Evolutionary conservation across 1,284 basidiomycete species (phyloP).

Genomic region (Irpex lacteus): DNA sequence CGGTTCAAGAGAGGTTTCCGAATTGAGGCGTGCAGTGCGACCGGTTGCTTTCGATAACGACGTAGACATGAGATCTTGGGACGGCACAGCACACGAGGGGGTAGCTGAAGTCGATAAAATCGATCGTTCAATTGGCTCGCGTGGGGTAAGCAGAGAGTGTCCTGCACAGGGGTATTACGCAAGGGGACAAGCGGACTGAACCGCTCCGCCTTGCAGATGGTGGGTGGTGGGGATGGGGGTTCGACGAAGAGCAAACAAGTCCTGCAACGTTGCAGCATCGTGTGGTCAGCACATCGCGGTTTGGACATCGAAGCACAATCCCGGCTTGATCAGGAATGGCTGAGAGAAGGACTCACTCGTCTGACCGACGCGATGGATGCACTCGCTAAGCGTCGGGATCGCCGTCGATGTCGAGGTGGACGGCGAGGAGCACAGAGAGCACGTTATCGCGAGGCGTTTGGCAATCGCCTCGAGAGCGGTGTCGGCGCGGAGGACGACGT

Average conservation of each 20-base stretch:
- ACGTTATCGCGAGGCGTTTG: constrained; percentile 15
- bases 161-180: not conserved
- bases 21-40: not conserved
- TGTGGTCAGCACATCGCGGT: not conserved
- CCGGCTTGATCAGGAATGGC: constrained; percentile 1
- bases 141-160: not conserved
- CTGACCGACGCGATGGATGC: not conserved
- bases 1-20: not conserved
- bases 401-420: constrained; percentile 6
- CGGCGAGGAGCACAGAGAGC: constrained; percentile 8
- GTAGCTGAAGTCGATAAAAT: not conserved
- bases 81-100: not conserved
- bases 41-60: constrained; percentile 2
- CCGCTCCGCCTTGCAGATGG: not conserved
- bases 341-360: constrained; percentile 4
- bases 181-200: constrained; percentile 3
- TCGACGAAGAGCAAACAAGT: not conserved
- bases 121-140: not conserved
- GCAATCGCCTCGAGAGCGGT: constrained; percentile 10
- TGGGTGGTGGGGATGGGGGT: not conserved
- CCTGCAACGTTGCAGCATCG: constrained; percentile 1
- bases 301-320: constrained; percentile 2
- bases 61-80: not conserved
- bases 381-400: constrained; percentile 10
- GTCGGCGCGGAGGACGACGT: constrained; percentile 19